Percentiles rank a stretch among this genome's conserved stretches.
Conservation (phyloP, 2,329 filamentous ascomycete genomes). For the Clarireedia hainanense region DNA sequence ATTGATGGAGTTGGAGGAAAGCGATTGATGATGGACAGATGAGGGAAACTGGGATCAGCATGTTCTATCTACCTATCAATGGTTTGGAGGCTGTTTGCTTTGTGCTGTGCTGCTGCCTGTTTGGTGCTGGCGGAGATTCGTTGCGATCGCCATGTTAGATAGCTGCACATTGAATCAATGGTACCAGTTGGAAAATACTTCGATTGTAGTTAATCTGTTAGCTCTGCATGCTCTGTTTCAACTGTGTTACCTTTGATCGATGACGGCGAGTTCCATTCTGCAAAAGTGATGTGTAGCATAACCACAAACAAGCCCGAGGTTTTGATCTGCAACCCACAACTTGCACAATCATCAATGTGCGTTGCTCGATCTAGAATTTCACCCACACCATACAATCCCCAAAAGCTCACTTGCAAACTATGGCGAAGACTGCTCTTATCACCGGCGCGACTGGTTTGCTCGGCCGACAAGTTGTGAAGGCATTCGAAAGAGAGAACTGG, state of each 20-base stretch:
- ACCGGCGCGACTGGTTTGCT: slow-evolving; percentile 82
- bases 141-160: too few species aligned
- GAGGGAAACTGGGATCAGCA: background rate
- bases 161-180: too few species aligned
- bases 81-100: too few species aligned
- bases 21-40: background rate
- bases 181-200: too few species aligned
- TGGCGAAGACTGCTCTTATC: slow-evolving; percentile 54
- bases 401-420: slow-evolving; percentile 7
- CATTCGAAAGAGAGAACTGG: slow-evolving; percentile 62
- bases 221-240: too few species aligned
- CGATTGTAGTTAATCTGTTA: too few species aligned
- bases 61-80: background rate
- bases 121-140: too few species aligned
- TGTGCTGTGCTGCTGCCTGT: too few species aligned
- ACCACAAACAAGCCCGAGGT: too few species aligned
- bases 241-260: too few species aligned
- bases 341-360: background rate
- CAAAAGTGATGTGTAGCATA: too few species aligned
- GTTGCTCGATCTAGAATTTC: background rate
- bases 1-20: background rate
- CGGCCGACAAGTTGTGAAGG: slow-evolving; percentile 67
- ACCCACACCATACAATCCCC: background rate
- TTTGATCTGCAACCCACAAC: background rate
- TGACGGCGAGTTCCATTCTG: too few species aligned